These are phyloP conservation scores for Ceratopteris richardii DNA, from an alignment of 75 land plant genomes.

Conservation along the genomic window DNA sequence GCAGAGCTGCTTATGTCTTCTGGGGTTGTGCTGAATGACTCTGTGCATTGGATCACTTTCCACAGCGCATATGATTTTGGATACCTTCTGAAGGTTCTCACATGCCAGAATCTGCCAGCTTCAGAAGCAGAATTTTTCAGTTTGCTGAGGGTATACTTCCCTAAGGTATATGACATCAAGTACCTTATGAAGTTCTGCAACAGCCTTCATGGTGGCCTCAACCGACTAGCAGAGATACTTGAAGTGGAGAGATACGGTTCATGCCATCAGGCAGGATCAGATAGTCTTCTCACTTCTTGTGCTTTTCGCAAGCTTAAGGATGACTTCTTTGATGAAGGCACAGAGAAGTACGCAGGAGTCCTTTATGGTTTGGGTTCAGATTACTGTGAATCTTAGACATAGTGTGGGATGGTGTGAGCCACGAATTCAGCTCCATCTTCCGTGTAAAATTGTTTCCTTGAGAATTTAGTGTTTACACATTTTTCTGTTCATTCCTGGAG, in stretches of 20 bases:
- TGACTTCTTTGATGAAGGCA: constrained; percentile 37
- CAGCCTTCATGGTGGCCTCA: constrained; percentile 51
- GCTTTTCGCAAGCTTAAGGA: constrained; percentile 52
- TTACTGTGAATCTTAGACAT: constrained; percentile 10
- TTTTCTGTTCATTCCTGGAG: no score
- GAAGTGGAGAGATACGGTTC: constrained; percentile 58
- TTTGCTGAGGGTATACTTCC: constrained; percentile 43
- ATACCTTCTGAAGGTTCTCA: constrained; percentile 47
- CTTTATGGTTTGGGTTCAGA: constrained; percentile 51
- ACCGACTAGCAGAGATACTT: constrained; percentile 55
- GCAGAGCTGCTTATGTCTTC: constrained; percentile 64
- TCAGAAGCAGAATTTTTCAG: constrained; percentile 37
- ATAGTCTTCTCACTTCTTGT: constrained; percentile 52
- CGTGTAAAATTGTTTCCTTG: no score
- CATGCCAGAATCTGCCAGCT: constrained; percentile 39
- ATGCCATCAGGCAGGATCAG: constrained; percentile 57
- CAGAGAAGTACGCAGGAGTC: constrained; percentile 44
- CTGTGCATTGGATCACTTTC: constrained; percentile 60
- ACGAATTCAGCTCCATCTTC: no score
- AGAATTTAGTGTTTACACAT: no score
- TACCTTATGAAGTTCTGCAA: constrained; percentile 64
- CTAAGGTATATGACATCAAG: constrained; percentile 57
- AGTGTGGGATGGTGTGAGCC: background rate
- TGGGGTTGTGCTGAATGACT: constrained; percentile 45
- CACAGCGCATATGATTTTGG: constrained; percentile 62